Evolutionary conservation across 345 rosid genomes (phyloP).

Genomic region (Hirschfeldia incana): DNA sequence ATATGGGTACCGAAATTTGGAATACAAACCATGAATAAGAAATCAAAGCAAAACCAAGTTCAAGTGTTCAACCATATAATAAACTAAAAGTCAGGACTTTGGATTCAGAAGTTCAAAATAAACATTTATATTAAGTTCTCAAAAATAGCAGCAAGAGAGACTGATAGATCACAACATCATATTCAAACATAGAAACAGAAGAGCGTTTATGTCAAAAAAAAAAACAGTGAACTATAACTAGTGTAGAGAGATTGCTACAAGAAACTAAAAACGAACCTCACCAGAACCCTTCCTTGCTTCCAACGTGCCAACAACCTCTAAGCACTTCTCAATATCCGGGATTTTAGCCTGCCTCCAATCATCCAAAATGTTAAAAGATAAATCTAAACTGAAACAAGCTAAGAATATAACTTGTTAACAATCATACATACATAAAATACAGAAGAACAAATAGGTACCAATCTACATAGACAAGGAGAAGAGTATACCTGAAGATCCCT

Average conservation of each 20-base stretch:
- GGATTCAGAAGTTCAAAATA: background rate
- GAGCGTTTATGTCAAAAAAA: background rate
- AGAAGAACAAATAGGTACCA: background rate
- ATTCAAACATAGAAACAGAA: background rate
- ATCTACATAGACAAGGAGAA: background rate
- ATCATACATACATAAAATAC: too few relatives aligned
- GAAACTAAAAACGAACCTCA: constrained; percentile 60
- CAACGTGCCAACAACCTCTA: constrained; percentile 80
- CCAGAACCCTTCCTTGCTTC: constrained; percentile 47
- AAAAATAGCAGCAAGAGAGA: background rate
- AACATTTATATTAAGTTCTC: background rate
- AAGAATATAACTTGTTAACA: background rate
- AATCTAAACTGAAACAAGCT: background rate
- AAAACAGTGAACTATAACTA: background rate
- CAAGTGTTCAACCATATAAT: background rate
- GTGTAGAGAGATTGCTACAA: background rate
- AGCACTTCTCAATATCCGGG: constrained; percentile 92
- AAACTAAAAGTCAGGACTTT: background rate
- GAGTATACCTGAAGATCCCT: constrained; percentile 65
- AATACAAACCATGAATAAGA: background rate
- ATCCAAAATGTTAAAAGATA: background rate
- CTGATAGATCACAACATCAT: background rate
- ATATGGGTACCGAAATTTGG: background rate
- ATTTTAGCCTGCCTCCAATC: constrained; percentile 63
- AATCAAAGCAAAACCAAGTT: constrained; percentile 19